Conservation (phyloP, 2,329 filamentous ascomycete species). For the Sphaerulina vaccinii region DNA sequence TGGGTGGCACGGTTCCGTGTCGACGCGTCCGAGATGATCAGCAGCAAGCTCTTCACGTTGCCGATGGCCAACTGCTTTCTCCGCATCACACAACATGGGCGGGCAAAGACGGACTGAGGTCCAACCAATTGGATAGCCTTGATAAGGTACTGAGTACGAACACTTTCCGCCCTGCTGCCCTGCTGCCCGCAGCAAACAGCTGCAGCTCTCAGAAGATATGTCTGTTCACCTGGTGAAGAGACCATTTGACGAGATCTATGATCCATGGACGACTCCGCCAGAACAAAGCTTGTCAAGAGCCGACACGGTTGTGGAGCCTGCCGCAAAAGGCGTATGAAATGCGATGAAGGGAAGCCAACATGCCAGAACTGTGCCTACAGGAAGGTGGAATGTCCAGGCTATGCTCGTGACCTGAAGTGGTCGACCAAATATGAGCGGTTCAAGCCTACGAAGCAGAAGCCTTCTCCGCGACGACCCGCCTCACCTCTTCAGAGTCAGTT, state of each 20-base stretch:
- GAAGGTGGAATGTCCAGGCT: conserved; percentile 16
- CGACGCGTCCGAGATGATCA: too few species aligned
- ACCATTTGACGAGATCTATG: not conserved
- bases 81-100: too few species aligned
- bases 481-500: conserved; percentile 1
- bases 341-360: conserved; percentile 13
- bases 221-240: not conserved
- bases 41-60: too few species aligned
- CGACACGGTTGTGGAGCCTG: conserved; percentile 20
- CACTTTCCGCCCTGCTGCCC: not conserved
- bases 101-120: too few species aligned
- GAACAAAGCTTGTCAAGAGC: conserved; percentile 14
- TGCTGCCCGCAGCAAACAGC: not conserved
- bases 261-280: not conserved
- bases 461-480: not conserved
- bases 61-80: too few species aligned
- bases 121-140: not conserved
- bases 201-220: not conserved
- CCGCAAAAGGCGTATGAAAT: conserved; percentile 25
- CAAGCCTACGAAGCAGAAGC: not conserved
- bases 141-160: not conserved
- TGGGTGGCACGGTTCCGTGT: too few species aligned
- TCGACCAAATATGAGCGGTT: conserved; percentile 20
- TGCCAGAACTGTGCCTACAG: conserved; percentile 16
- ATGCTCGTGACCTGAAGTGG: conserved; percentile 15